Base-by-base conservation (phyloP, 306 rosid species). In the Sphenostylis stenocarpa region DNA sequence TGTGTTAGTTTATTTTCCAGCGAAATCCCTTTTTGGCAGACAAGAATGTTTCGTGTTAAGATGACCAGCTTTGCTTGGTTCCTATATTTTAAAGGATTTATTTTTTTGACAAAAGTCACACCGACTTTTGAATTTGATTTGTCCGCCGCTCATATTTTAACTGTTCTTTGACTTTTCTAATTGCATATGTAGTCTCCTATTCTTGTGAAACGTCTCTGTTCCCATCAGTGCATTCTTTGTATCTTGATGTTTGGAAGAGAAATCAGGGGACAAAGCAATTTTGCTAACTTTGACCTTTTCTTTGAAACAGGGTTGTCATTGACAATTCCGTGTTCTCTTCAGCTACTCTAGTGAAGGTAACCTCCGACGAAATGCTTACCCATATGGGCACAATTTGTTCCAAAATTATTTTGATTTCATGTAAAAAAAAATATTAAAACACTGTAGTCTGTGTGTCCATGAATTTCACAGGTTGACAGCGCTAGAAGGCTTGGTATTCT, bases 401-500 rank as follows among this genome's bases (percentile, higher is more conserved):
- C 2, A 48, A 7, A 11, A 62, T 31, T 4, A 17, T 39, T 34
- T 51, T 7, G 36, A 62, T 77, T 73, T 72, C 6, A 7, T 47
- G 34, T 39, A 16, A 56, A 41, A 21, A 4, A 1, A 60, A 29
- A 2, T 36, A 51, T 23, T n/a, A 52, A 23, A 62, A 81, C 28
- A 51, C 6, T 3, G 16, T 28, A 2, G 12, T 61, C 14, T 71
- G 7, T 72, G 72, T 21, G 75, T 70, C 52, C 5, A 52, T 75
- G 77, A 55, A 81, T 78, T 81, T 53, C 16, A 20, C 78, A 94
- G 98, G 92, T 95, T 57, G 97, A 92, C 51, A 95, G 99, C 57
- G 97, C 96, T 13, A 89, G 99, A 89, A 89, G 90, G 67, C 90
- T 87, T 80, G 97, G 96, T 41, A 92, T 90, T 90, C 86, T 95